A percentile compares a stretch with the other conserved stretches of the same genome.
phyloP scores from a whole-genome alignment of 1,139 yeast genomes.

The Debaryomyces sp. region DNA sequence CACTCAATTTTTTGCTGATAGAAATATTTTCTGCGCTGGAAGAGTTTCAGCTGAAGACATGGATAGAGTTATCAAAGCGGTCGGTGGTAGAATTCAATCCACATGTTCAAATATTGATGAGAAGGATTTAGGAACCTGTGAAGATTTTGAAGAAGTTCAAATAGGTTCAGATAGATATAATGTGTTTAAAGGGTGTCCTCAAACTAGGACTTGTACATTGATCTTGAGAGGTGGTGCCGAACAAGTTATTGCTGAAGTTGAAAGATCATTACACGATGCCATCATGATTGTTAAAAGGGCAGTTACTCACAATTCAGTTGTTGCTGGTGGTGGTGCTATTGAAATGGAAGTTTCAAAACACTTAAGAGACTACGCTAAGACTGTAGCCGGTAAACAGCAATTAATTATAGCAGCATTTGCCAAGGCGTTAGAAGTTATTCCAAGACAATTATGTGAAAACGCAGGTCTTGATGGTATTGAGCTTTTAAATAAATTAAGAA shows the following conservation, averaged over 20 bases:
- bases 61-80: slow-evolving; percentile 91
- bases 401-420: slow-evolving; percentile 90
- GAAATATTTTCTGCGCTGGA: slow-evolving; percentile 97
- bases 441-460: slow-evolving; percentile 96
- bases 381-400: slow-evolving; percentile 96
- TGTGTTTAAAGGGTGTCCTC: slow-evolving; percentile 88
- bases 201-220: slow-evolving; percentile 91
- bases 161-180: slow-evolving; percentile 96
- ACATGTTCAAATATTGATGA: slow-evolving; percentile 76
- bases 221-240: slow-evolving; percentile 97
- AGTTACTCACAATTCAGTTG: slow-evolving; percentile 80
- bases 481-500: slow-evolving; percentile 82
- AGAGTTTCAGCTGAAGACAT: slow-evolving; percentile 87
- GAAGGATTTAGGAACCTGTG: slow-evolving; percentile 85
- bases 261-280: slow-evolving; percentile 96
- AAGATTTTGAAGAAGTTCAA: slow-evolving; percentile 84
- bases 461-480: slow-evolving; percentile 98
- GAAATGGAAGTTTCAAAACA: slow-evolving; percentile 95
- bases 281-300: slow-evolving; percentile 98
- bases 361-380: slow-evolving; percentile 81
- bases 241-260: slow-evolving; percentile 98
- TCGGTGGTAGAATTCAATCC: slow-evolving; percentile 89
- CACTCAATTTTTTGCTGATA: slow-evolving; percentile 96
- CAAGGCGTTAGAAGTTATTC: slow-evolving; percentile 91
- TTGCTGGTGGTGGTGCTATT: slow-evolving; percentile 99